phyloP scores from a whole-genome alignment of 177 flowering plant species.

The Tripterygium wilfordii region DNA sequence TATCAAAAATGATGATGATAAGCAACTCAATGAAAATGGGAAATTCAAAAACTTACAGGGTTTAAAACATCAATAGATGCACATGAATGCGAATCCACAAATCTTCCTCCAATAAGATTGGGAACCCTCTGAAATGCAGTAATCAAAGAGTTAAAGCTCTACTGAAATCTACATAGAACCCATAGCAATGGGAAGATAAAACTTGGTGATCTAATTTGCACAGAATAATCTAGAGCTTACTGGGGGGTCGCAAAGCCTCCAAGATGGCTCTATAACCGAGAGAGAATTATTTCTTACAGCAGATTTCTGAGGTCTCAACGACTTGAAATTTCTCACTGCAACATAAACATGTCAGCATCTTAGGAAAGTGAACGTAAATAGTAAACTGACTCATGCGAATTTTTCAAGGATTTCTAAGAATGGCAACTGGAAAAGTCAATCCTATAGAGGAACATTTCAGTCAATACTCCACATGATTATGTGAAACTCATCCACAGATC shows the following conservation, averaged over 20 bases:
- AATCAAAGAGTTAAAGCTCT: conserved; percentile 2
- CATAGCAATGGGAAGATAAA: background rate
- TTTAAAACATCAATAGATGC: conserved; percentile 47
- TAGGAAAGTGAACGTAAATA: background rate
- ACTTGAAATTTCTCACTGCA: conserved; percentile 40
- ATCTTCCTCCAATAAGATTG: conserved; percentile 44
- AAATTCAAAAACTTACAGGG: conserved; percentile 41
- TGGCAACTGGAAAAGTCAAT: too few relatives aligned
- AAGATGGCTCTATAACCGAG: conserved; percentile 37
- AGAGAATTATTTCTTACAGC: conserved; percentile 21
- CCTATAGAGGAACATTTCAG: too few relatives aligned
- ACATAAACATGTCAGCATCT: conserved; percentile 1
- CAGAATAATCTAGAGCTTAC: too few relatives aligned
- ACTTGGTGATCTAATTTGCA: too few relatives aligned
- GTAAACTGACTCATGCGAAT: too few relatives aligned
- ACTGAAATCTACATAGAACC: background rate
- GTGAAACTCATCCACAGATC: too few relatives aligned
- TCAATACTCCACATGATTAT: too few relatives aligned
- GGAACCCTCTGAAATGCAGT: conserved; percentile 40
- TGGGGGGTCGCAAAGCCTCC: conserved; percentile 35
- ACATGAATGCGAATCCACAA: conserved; percentile 48
- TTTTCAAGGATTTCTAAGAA: too few relatives aligned
- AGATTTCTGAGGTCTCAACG: conserved; percentile 35
- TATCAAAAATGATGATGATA: background rate
- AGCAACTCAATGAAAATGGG: too few relatives aligned